Evolutionary conservation across 176 grass and related monocot genomes (phyloP), one percentile per base, ranked within the genome.

Genomic region (Thinopyrum elongatum): DNA sequence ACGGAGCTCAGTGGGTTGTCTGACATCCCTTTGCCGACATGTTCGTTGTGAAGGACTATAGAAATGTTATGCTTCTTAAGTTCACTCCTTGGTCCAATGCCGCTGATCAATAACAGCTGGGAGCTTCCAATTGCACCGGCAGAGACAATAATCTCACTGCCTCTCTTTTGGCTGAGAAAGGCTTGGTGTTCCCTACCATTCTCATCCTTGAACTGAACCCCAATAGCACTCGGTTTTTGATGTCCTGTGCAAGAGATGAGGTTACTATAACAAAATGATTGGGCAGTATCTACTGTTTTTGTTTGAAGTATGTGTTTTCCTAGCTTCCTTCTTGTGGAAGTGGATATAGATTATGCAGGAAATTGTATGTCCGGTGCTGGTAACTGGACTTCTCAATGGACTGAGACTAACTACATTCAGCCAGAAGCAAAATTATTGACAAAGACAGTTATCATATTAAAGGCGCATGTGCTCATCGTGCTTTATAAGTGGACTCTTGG

Each of bases 1-100:
- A 98, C 92, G 10, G 93, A 88, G 72, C 95, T 98, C 84, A 95
- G 61, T 70, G 96, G 93, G 77, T 98, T 98, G 9, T 98, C 96
- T 29, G 92, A 90, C 92, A 98, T 91, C 31, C 90, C 83, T 78
- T 95, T 88, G 22, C 97, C 94, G 5, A 98, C 97, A 46, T 98
- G 82, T 82, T 82, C 63, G 8, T 95, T 95, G 51, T 25, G 33
- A n/a, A 92, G 82, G 13, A 95, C 84, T 63, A 86, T 44, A 42
- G 92, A 80, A 80, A 95, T 94, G 27, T 85, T 82, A 31, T 92
- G 85, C 81, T 76, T 90, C 51, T 87, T 26, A 58, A 98, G 90
- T 74, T 98, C 94, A 62, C 83, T 82, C 86, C 44, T 90, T 1
- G 96, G 90, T 17, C 97, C 97, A 25, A 98, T 89, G 44, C 97